Conservation (phyloP, 2,329 filamentous ascomycete species). For the Neurospora sp. region DNA sequence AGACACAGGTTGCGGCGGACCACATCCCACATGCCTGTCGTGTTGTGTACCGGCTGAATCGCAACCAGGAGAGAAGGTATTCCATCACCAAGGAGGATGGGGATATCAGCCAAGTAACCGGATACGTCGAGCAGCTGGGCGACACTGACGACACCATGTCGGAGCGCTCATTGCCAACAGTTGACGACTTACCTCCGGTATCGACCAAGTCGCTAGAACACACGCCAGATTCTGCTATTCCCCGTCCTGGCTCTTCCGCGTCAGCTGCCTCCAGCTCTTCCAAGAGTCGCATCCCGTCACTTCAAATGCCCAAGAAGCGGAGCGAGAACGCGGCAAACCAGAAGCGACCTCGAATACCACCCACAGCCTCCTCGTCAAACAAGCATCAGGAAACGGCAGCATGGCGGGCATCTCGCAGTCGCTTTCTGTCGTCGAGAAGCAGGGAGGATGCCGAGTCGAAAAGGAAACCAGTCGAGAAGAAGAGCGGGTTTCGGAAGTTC, state of each 20-base stretch:
- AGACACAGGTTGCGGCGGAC: not conserved
- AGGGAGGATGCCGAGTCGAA: slow-evolving; percentile 13
- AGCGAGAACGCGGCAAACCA: slow-evolving; percentile 33
- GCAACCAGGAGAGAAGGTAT: slow-evolving; percentile 36
- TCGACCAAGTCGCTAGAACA: slow-evolving; percentile 18
- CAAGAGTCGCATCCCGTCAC: slow-evolving; percentile 11
- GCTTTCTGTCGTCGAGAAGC: slow-evolving; percentile 20
- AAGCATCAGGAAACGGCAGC: slow-evolving; percentile 2
- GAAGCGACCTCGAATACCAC: slow-evolving; percentile 33
- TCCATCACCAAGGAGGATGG: slow-evolving; percentile 20
- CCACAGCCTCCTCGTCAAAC: slow-evolving; percentile 13
- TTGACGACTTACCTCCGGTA: slow-evolving; percentile 12
- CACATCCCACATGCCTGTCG: slow-evolving; percentile 21
- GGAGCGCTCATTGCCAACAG: slow-evolving; percentile 3
- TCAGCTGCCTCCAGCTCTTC: slow-evolving; percentile 6
- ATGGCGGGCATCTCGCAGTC: slow-evolving; percentile 17
- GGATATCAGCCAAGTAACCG: slow-evolving; percentile 14
- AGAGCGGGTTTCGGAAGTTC: slow-evolving; percentile 32
- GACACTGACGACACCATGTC: slow-evolving; percentile 6
- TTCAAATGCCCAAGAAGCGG: slow-evolving; percentile 14
- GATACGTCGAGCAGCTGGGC: slow-evolving; percentile 17
- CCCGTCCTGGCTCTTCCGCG: slow-evolving; percentile 8
- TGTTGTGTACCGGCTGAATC: slow-evolving; percentile 50
- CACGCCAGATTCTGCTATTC: not conserved
- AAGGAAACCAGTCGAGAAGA: slow-evolving; percentile 30